Base-by-base conservation (phyloP, 1,284 basidiomycete genomes). In the Fomitopsis schrenkii region DNA sequence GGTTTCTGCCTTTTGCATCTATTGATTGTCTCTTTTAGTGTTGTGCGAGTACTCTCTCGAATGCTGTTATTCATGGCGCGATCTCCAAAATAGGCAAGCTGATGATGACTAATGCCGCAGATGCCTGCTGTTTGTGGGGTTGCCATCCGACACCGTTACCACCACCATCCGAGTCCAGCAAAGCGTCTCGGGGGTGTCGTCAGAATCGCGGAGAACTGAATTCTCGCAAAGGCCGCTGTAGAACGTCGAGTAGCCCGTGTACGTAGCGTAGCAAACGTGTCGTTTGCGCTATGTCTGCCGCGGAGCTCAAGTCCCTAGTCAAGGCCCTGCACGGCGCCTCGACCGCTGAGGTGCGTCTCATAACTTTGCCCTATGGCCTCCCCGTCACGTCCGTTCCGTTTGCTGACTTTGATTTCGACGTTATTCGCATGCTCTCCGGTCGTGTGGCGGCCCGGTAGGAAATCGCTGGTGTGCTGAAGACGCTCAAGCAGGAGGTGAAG, bases 261-360 rank as follows among this genome's bases (percentile, higher is more conserved):
- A 53, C 63, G 63, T 64, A 64, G 58, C 56, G 30, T 63, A 61
- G 45, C 48, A 38, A 35, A 55, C 57, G 55, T 54, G 53, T 55
- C 35, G 52, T 44, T 38, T 54, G 55, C 45, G 58, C 46, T 33
- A 73, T 73, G 72, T 71, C 71, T 10, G 64, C 63, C 44, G 76
- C 75, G 72, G 90, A 93, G 77, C 80, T 93, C 77, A 92, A 86
- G 81, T 86, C 85, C 74, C 84, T 90, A 75, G 89, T 90, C 60
- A 92, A 91, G 80, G 82, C 87, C 76, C 79, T 93, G 66, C 88
- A 91, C 76, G 81, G 75, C 70, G 79, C 86, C 64, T 77, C 82
- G 63, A 79, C 77, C 53, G 80, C 82, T 61, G 76, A 85, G 85
- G 91, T 91, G 77, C 74, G 88, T 77, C 38, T 40, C 62, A 70